Base-by-base conservation (phyloP, 768 basidiomycete genomes). In the Russula sp. region DNA sequence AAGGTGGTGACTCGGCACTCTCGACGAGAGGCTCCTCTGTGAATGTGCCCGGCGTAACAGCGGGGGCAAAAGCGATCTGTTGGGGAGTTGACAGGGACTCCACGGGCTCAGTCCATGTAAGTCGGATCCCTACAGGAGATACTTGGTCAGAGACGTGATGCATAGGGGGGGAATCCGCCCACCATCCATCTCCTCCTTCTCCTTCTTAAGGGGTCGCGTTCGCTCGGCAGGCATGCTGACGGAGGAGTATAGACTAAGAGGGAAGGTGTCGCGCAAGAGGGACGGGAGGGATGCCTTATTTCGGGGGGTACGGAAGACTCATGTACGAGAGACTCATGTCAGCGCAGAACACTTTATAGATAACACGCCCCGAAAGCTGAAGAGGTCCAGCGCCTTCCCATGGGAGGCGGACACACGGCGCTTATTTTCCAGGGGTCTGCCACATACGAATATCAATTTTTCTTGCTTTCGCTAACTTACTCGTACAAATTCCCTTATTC, bases 1-100 rank as follows among this genome's bases (percentile, higher is more conserved):
- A 74, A 18, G 80, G 77, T 57, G 83, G 77, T 44, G 69, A 63
- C 35, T 73, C 73, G 32, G 75, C 68, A 16, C 78, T 74, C 31
- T 76, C 70, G 8, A 77, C 71, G 14, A 70, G 67, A 32, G 77
- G 76, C 9, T 78, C 78, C 4, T 82, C 81, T 66, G 77, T 80
- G 75, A 80, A 87, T 18, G 83, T 80, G 52, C 78, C 77, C 13
- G 85, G 82, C 1, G 85, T 85, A 59, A 85, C 69, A 60, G 79
- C 83, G 62, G 83, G 79, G 50, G 80, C 80, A 70, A 87, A 88
- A 31, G 82, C 79, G 70, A 86, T 77, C 62, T 73, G 73, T 60
- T 73, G 77, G 39, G 71, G 72, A 52, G 73, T 70, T 40, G 72
- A 59, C 10, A 42, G 18, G 54, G 77, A 70, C 61, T 82, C 80